Evolutionary conservation across 2,329 filamentous ascomycete species (phyloP).

Genomic region (Arthrobotrys sinensis): DNA sequence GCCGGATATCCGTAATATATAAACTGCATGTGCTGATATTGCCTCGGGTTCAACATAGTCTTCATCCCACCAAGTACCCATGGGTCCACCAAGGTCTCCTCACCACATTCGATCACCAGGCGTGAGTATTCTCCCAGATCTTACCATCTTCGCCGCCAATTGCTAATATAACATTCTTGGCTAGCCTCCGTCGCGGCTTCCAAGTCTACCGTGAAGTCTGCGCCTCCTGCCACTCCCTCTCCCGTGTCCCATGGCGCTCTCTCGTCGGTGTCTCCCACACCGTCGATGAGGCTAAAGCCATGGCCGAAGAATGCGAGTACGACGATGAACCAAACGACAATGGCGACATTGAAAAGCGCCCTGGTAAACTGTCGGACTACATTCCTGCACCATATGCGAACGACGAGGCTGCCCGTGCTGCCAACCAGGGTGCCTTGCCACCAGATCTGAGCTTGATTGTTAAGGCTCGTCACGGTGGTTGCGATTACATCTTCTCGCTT

Average conservation of each 20-base stretch:
- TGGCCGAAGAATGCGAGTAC: constrained; percentile 99
- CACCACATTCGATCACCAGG: constrained; percentile 97
- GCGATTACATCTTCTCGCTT: constrained; percentile 98
- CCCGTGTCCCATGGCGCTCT: constrained; percentile 91
- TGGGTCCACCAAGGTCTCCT: constrained; percentile 94
- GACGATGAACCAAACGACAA: constrained; percentile 97
- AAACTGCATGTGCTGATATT: constrained; percentile 53
- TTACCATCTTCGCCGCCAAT: constrained; percentile 13
- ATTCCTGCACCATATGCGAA: constrained; percentile 97
- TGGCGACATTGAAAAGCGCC: constrained; percentile 97
- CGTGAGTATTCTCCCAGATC: constrained; percentile 76
- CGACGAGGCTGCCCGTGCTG: constrained; percentile 96
- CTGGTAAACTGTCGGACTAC: constrained; percentile 98
- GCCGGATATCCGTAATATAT: constrained; percentile 61
- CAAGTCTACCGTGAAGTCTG: constrained; percentile 99
- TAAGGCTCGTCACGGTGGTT: constrained; percentile 97
- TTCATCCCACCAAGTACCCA: constrained; percentile 91
- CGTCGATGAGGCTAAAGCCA: constrained; percentile 95
- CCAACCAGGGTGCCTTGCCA: constrained; percentile 97
- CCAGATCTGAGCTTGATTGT: constrained; percentile 97
- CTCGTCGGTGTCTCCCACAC: constrained; percentile 94
- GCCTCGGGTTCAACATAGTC: constrained; percentile 73
- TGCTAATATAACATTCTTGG: not conserved
- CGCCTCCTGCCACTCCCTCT: constrained; percentile 96
- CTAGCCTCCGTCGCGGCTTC: constrained; percentile 96